Evolutionary conservation across 495 filamentous ascomycete genomes (phyloP).

Genomic region (Astrothelium subdiscretum): DNA sequence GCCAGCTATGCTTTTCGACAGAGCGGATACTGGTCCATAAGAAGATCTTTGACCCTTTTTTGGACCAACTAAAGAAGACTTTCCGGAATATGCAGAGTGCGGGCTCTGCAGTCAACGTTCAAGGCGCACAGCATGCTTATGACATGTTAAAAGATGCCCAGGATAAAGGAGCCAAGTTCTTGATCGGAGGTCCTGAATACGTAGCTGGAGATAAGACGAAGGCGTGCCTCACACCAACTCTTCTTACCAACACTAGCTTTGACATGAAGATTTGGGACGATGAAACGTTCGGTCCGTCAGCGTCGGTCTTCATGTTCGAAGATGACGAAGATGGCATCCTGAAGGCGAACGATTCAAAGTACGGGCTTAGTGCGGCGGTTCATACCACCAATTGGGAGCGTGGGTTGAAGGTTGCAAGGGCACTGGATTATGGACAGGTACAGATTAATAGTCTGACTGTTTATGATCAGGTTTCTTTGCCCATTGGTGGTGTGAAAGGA

Average conservation of each 20-base stretch:
- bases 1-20: conserved; percentile 21
- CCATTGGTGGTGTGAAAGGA: conserved; percentile 2
- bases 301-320: conserved; percentile 1
- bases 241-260: conserved; percentile 8
- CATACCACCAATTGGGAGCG: conserved; percentile 1
- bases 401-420: not conserved
- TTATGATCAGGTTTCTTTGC: not conserved
- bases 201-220: not conserved
- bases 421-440: not conserved
- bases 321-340: not conserved
- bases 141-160: conserved; percentile 6
- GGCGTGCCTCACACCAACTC: conserved; percentile 1
- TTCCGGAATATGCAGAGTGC: conserved; percentile 3
- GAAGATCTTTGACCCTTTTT: not conserved
- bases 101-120: conserved; percentile 7
- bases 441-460: not conserved
- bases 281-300: conserved; percentile 6
- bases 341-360: conserved; percentile 2
- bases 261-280: not conserved
- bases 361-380: conserved; percentile 3
- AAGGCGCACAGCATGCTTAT: conserved; percentile 12
- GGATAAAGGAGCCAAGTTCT: not conserved
- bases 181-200: not conserved
- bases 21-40: conserved; percentile 15
- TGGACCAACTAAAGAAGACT: conserved; percentile 9